Conservation (phyloP, 192 early-diverging fungal genomes). For the Umbelopsis sp. region DNA sequence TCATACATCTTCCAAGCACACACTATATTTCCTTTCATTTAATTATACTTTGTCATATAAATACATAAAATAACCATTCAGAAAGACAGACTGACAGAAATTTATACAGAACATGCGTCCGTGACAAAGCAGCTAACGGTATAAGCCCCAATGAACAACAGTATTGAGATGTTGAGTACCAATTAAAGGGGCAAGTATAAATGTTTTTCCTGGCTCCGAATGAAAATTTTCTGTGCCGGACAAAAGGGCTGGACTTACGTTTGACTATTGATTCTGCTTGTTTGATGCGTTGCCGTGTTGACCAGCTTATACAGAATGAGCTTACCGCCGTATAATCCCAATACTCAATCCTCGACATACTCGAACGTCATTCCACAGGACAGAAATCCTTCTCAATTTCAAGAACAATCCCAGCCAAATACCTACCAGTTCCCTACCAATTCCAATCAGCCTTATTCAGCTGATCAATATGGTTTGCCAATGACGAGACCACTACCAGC, state of each 20-base stretch:
- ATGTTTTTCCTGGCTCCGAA: constrained; percentile 6
- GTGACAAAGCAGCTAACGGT: no score
- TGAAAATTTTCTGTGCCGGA: constrained; percentile 10
- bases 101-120: no score
- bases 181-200: no score
- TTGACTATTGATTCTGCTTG: background rate
- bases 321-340: constrained; percentile 12
- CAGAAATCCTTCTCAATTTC: background rate
- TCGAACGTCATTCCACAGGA: background rate
- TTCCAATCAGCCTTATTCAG: background rate
- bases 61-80: no score
- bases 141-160: no score
- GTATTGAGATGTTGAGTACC: no score
- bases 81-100: no score
- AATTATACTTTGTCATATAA: no score
- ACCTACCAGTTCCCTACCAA: background rate
- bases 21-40: no score
- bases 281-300: background rate
- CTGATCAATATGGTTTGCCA: background rate
- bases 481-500: background rate
- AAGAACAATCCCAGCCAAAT: background rate
- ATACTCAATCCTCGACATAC: background rate
- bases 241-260: background rate
- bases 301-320: background rate
- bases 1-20: no score